Base-by-base conservation (phyloP, 176 grass and related monocot species). In the Hordeum marinum region DNA sequence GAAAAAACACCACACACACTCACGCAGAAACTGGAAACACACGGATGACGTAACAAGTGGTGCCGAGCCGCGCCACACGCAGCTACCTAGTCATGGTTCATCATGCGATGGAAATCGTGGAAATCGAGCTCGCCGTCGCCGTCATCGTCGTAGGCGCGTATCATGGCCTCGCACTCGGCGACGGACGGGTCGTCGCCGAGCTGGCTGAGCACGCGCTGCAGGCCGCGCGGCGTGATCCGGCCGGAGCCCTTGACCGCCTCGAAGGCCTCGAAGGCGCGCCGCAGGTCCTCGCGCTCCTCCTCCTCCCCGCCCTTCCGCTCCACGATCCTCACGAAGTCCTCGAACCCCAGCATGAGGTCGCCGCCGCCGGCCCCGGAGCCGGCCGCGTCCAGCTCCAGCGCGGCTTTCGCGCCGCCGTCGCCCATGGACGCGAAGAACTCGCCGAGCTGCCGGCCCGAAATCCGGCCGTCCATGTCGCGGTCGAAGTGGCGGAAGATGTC, bases 201-300 rank as follows among this genome's bases (percentile, higher is more conserved):
- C 76, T 85, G 82, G 78, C 93, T 86, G 36, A 98, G 89, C 87
- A 95, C 93, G 52, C 91, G 86, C 87, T 98, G 93, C 85, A 98
- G 21, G 2, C 95, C 95, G 50, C 84, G 81, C 54, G 95, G 85
- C 71, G 95, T 98, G 83, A 98, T 98, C 78, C 95, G 80, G n/a
- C 95, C 95, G 27, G 93, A 95, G 31, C 95, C 95, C 87, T 98
- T 98, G 60, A 92, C 95, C 6, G 87, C 95, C 95, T 98, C 95
- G 61, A 98, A 98, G 77, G 89, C 94, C 87, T 93, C 57, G 83
- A 98, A 98, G 15, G 93, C 95, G 42, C 63, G 89, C 64, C 83
- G 78, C 39, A 98, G 83, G 82, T 95, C 95, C 80, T 95, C 93
- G 41, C 88, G 89, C 68, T 91, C 80, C 75, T 93, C 95, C 82